phyloP scores from a whole-genome alignment of 2,329 filamentous ascomycete genomes.

The Calonectria multiphialidica region DNA sequence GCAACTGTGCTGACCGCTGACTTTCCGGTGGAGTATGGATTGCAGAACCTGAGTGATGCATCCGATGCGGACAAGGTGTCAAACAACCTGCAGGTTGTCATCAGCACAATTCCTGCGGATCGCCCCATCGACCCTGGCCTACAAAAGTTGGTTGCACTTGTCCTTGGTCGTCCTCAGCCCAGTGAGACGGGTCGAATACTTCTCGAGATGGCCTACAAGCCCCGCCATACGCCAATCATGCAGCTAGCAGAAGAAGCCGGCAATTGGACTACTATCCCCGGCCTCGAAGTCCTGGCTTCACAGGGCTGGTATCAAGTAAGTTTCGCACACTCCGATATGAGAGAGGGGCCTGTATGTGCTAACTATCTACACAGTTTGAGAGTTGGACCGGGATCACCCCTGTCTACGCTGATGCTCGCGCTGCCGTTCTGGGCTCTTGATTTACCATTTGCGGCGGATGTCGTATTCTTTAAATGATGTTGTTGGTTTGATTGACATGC shows the following conservation, averaged over 20 bases:
- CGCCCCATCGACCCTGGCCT: slow-evolving; percentile 81
- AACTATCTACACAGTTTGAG: slow-evolving; percentile 69
- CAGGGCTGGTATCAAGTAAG: slow-evolving; percentile 90
- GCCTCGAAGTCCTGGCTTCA: slow-evolving; percentile 88
- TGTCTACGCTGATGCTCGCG: slow-evolving; percentile 76
- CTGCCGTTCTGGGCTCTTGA: slow-evolving; percentile 62
- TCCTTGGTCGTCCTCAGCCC: slow-evolving; percentile 58
- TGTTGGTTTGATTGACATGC: background rate
- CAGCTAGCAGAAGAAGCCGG: slow-evolving; percentile 78
- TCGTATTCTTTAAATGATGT: background rate
- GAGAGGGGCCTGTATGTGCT: slow-evolving; percentile 23
- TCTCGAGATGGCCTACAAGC: slow-evolving; percentile 97
- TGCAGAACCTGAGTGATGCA: slow-evolving; percentile 70
- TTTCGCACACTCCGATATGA: slow-evolving; percentile 27
- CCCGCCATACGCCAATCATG: slow-evolving; percentile 85
- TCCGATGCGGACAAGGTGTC: slow-evolving; percentile 61
- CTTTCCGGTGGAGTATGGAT: slow-evolving; percentile 81
- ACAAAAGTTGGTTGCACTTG: slow-evolving; percentile 70
- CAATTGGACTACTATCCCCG: slow-evolving; percentile 87
- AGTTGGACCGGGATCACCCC: slow-evolving; percentile 87
- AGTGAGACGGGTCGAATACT: slow-evolving; percentile 68
- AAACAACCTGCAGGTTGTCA: slow-evolving; percentile 73
- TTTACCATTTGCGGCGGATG: slow-evolving; percentile 6
- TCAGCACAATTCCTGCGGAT: slow-evolving; percentile 93
- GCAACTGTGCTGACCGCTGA: slow-evolving; percentile 74